Evolutionary conservation across 192 early-diverging fungal genomes (phyloP).

Genomic region (Piromyces finnis): DNA sequence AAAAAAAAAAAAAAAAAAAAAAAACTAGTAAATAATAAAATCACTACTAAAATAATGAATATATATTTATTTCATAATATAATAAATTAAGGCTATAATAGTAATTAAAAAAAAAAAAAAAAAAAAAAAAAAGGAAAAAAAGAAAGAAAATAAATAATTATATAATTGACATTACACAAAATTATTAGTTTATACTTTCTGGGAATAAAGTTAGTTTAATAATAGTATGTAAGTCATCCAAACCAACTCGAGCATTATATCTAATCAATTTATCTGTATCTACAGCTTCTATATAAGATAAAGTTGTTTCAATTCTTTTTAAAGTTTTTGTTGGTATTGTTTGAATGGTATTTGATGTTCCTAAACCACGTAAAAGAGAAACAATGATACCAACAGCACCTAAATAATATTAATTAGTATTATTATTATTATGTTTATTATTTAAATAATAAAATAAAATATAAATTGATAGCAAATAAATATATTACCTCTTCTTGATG

Average conservation of each 20-base stretch:
- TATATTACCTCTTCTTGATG: constrained; percentile 45
- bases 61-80: too few species aligned
- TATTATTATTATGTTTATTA: too few species aligned
- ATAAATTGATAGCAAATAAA: too few species aligned
- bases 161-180: too few species aligned
- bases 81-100: too few species aligned
- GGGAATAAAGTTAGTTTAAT: background rate
- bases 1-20: too few species aligned
- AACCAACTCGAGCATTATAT: constrained; percentile 46
- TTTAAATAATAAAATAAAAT: too few species aligned
- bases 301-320: constrained; percentile 25
- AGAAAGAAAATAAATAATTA: too few species aligned
- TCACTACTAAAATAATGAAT: too few species aligned
- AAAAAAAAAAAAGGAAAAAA: too few species aligned
- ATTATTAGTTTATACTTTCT: background rate
- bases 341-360: constrained; percentile 18
- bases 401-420: constrained; percentile 6
- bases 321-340: constrained; percentile 37
- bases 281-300: constrained; percentile 39
- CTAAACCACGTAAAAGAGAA: constrained; percentile 51
- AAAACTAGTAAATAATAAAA: too few species aligned
- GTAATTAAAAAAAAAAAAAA: too few species aligned
- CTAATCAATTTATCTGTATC: constrained; percentile 56
- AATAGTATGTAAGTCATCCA: constrained; percentile 33
- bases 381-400: constrained; percentile 52